Evolutionary conservation across 202 grass and related monocot genomes (phyloP), one percentile per base, ranked within the genome.

Genomic region (Zizania palustris): DNA sequence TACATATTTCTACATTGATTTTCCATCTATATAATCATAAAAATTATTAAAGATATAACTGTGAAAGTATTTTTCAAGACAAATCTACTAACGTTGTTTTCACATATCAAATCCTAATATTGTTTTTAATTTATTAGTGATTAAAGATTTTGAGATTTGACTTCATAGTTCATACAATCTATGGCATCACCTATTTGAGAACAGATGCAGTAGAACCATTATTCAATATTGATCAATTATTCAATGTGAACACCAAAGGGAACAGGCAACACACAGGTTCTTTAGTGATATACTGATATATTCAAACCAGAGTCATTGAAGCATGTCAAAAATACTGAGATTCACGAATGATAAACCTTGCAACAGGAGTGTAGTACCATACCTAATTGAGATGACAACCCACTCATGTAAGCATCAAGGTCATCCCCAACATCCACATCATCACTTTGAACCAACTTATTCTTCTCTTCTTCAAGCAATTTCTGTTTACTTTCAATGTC

Each of bases 331-430:
- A 66, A 46, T 66, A 48, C 41, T 53, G 46, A 46, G 41, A 80
- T 1, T 28, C 18, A 60, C 49, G 45, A 16, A 60, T 45, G 50
- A 22, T 45, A 60, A 69, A 74, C 39, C 9, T 37, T 57, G 33
- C 58, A n/a, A 53, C 11, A 64, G 45, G 64, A 72, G 60, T 62
- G 18, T 33, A 77, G 18, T 55, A 58, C 6, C 88, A 66, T 85
- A 98, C 91, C 95, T 74, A 98, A 85, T 66, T 94, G 95, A 85
- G 91, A 98, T 83, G 95, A 98, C 18, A 98, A 80, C 39, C 91
- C 89, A 83, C 85, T 90, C 95, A 98, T 98, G 78, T 88, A 98
- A 85, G 87, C 74, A 85, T 98, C 95, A 86, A 98, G 91, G 58
- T 94, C 91, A 88, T 97, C 95, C 74, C 71, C 87, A 72, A 39